Percentiles rank a stretch among this genome's conserved stretches.
phyloP scores from a whole-genome alignment of 2,329 filamentous ascomycete genomes.

The Botrytis pseudocinerea region DNA sequence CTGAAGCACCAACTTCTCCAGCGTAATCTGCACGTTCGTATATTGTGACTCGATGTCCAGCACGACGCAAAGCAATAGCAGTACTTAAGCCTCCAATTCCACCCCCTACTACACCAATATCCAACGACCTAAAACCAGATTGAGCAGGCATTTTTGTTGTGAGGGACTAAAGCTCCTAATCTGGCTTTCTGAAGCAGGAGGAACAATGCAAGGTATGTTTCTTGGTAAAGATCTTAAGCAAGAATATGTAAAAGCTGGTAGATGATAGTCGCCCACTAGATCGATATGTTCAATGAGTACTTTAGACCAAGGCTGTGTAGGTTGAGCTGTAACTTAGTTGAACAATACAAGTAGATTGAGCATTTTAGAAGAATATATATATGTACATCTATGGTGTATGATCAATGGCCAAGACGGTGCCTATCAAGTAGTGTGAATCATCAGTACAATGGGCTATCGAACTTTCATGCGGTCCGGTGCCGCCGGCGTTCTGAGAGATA shows the following conservation, averaged over 20 bases:
- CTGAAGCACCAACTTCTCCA: slow-evolving; percentile 65
- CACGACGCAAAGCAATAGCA: slow-evolving; percentile 52
- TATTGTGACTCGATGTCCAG: slow-evolving; percentile 57
- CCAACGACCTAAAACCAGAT: slow-evolving; percentile 17
- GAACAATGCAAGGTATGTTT: too few species aligned
- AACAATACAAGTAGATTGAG: not conserved
- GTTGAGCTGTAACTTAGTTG: not conserved
- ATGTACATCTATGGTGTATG: not conserved
- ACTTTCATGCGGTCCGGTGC: not conserved
- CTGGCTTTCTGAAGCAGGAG: not conserved
- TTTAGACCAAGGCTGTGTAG: not conserved
- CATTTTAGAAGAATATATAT: not conserved
- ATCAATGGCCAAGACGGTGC: not conserved
- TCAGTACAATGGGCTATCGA: not conserved
- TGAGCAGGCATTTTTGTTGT: slow-evolving; percentile 6
- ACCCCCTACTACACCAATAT: slow-evolving; percentile 26
- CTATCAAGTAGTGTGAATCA: not conserved
- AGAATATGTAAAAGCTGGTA: not conserved
- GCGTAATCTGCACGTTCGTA: slow-evolving; percentile 66
- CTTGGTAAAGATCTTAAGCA: not conserved
- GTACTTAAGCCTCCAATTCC: slow-evolving; percentile 49
- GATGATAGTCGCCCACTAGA: not conserved
- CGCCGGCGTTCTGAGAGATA: not conserved
- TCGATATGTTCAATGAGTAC: not conserved
- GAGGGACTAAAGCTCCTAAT: not conserved